These are phyloP conservation scores for Heliosperma pusillum DNA, from an alignment of 148 eudicot genomes.

Conservation along the genomic window DNA sequence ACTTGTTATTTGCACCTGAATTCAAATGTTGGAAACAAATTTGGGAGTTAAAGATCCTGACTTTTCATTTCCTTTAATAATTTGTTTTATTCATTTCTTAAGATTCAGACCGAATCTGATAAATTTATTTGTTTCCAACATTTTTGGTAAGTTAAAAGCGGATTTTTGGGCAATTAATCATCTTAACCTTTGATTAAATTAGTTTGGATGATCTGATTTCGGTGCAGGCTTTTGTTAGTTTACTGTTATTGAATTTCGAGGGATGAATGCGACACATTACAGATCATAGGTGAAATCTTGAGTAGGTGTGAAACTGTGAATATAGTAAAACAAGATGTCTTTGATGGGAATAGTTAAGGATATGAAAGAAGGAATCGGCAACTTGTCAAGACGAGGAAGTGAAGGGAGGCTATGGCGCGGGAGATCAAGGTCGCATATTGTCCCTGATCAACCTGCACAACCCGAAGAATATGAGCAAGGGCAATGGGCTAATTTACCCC, in stretches of 20 bases:
- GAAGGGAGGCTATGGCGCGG: constrained; percentile 75
- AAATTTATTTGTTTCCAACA: not conserved
- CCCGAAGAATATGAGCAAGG: constrained; percentile 59
- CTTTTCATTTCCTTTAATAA: not conserved
- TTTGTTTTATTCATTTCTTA: not conserved
- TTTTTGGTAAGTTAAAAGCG: too few species aligned
- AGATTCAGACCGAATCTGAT: not conserved
- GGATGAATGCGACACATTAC: not conserved
- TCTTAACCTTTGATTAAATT: not conserved
- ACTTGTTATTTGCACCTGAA: too few species aligned
- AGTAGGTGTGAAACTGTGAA: not conserved
- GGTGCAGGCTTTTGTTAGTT: not conserved
- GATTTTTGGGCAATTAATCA: not conserved
- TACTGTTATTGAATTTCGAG: not conserved
- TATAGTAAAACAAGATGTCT: constrained; percentile 46
- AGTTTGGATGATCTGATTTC: not conserved
- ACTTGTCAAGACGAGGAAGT: constrained; percentile 54
- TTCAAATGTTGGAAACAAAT: too few species aligned
- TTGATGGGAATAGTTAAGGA: constrained; percentile 74
- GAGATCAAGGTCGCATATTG: constrained; percentile 72
- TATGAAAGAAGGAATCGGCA: constrained; percentile 74
- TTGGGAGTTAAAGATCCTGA: not conserved
- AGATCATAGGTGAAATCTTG: constrained; percentile 13
- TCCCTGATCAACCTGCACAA: constrained; percentile 57
- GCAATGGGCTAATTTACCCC: constrained; percentile 86